Evolutionary conservation across 2,329 filamentous ascomycete species (phyloP), one percentile per base, ranked within the genome.

Genomic region (Blastomyces emzantsi): DNA sequence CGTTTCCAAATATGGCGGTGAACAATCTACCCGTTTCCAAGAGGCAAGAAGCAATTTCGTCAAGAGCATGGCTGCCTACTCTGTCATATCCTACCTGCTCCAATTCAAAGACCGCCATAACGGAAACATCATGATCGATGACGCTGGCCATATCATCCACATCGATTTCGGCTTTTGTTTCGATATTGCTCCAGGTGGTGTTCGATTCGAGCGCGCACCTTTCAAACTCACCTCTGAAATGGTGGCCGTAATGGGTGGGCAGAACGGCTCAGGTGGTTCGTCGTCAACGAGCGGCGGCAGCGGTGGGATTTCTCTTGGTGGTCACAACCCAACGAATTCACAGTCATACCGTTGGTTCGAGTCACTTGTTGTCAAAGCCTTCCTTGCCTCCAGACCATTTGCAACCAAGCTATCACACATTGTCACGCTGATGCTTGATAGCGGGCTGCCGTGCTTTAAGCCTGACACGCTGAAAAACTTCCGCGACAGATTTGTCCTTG

Each of bases 91-190:
- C 0, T 99, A 96, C 79, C 82, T 99, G 17, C 81, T 99, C 47
- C 95, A 99, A 73, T 97, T 99, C 87, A 99, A 99, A 77, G 94
- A 99, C 74, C 88, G 94, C 2, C 94, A 99, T 79, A 99, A 99
- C 75, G 94, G 94, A 66, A 99, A 99, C 80, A 99, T 99, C 80
- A 99, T 99, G 95, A 87, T 99, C 67, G 93, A 99, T 75, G 93
- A 97, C 72, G 90, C 89, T 0, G 94, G 95, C 3, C 94, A 99
- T 77, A 96, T 99, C 71, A 85, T 99, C 62, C 94, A 99, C 79
- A 97, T 99, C 69, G 94, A 99, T 75, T 99, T 99, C 73, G 94
- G 94, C 11, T 99, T 99, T 83, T 97, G 93, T 79, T 99, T 99
- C 78, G 95, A 99, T 73, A 97, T 99, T 70, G 94, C 92, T 1